Conservation (phyloP, 768 basidiomycete species). For the Hypsizygus marmoreus region DNA sequence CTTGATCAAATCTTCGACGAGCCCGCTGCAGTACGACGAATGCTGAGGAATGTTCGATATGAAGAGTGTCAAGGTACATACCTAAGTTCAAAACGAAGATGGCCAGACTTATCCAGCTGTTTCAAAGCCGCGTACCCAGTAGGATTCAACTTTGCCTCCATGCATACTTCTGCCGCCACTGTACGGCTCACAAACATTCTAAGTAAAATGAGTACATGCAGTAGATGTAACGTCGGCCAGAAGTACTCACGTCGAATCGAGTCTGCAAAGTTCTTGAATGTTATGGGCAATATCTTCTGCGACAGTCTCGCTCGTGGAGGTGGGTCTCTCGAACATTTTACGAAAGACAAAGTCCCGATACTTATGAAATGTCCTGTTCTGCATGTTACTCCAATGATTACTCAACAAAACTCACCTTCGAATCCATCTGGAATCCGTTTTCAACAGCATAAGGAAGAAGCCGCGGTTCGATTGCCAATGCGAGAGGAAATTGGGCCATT, state of each 20-base stretch:
- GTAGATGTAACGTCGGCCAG: constrained; percentile 8
- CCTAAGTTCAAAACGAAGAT: constrained; percentile 70
- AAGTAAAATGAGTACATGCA: constrained; percentile 6
- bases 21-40: constrained; percentile 32
- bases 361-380: constrained; percentile 32
- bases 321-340: constrained; percentile 75
- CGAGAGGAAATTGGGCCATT: constrained; percentile 76
- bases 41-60: not conserved
- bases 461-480: constrained; percentile 74
- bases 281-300: constrained; percentile 68
- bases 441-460: constrained; percentile 68
- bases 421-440: constrained; percentile 80
- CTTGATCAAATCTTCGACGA: constrained; percentile 70
- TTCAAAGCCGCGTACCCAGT: constrained; percentile 70
- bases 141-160: constrained; percentile 77
- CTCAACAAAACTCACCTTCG: constrained; percentile 49
- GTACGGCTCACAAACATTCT: constrained; percentile 85
- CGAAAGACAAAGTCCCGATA: constrained; percentile 87
- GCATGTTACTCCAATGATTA: constrained; percentile 8
- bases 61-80: constrained; percentile 30
- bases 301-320: constrained; percentile 48
- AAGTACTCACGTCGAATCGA: constrained; percentile 61
- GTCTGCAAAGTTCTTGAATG: constrained; percentile 68
- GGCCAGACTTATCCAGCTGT: constrained; percentile 61
- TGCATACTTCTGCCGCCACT: constrained; percentile 81